Evolutionary conservation across 495 filamentous ascomycete species (phyloP).

Genomic region (Penicillium tannophilum): DNA sequence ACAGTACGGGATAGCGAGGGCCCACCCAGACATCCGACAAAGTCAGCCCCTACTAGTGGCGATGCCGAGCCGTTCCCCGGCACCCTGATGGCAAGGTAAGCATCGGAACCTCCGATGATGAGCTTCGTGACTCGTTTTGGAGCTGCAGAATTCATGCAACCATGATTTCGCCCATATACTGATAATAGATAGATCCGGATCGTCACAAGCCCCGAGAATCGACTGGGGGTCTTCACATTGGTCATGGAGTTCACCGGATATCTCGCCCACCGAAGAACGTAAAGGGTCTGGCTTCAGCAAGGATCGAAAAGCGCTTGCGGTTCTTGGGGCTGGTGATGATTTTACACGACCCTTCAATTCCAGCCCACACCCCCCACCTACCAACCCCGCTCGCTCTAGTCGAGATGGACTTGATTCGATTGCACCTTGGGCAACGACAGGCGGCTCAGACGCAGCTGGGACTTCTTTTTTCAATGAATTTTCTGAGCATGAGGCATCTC

Average conservation of each 20-base stretch:
- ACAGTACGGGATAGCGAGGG: constrained; percentile 42
- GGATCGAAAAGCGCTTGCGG: constrained; percentile 41
- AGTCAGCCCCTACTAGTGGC: constrained; percentile 31
- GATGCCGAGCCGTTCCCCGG: constrained; percentile 34
- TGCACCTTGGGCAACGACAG: constrained; percentile 36
- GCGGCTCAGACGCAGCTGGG: constrained; percentile 35
- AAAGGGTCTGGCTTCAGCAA: constrained; percentile 41
- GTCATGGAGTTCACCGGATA: constrained; percentile 47
- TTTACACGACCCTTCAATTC: constrained; percentile 27
- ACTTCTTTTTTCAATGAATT: constrained; percentile 50
- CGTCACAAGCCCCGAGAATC: constrained; percentile 24
- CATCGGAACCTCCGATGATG: neutral
- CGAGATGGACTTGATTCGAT: constrained; percentile 38
- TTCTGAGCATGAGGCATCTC: constrained; percentile 52
- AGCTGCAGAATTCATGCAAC: neutral
- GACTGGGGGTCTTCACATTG: constrained; percentile 45
- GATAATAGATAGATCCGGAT: constrained; percentile 28
- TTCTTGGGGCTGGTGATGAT: constrained; percentile 37
- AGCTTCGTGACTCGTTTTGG: neutral
- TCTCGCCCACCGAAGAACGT: constrained; percentile 47
- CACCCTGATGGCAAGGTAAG: constrained; percentile 45
- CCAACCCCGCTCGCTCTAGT: constrained; percentile 28
- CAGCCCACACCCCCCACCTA: constrained; percentile 31
- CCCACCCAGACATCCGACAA: constrained; percentile 22
- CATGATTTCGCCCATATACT: neutral